Base-by-base conservation (phyloP, 768 basidiomycete genomes). In the Tricholoma saponaceum region DNA sequence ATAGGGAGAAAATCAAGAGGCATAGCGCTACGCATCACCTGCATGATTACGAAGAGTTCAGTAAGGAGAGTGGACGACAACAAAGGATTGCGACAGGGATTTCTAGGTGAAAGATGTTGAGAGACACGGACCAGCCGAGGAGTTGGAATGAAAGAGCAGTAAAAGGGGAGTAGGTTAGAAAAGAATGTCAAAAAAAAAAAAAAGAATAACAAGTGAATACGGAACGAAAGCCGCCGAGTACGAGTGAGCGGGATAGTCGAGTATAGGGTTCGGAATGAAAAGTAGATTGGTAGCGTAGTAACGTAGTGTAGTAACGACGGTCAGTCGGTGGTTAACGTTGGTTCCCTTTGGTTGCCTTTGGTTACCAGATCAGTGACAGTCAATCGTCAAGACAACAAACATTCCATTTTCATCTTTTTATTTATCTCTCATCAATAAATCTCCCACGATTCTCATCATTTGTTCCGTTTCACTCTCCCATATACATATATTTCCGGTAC, bases 401-500 rank as follows among this genome's bases (percentile, higher is more conserved):
- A 51, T 12, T 53, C 58, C n/a, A n/a, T 44, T 50, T 60, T 59
- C 55, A 16, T 43, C 47, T 44, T 51, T 49, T 57, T 32, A 59
- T 60, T 37, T 59, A 60, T 60, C 49, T 35, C 18, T n/a, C n/a
- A n/a, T n/a, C n/a, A n/a, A n/a, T n/a, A 1, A n/a, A 9, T 58
- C 55, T 60, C 58, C 58, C 58, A 62, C 61, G 60, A 33, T 60
- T 49, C n/a, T 35, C 57, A 60, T 60, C 56, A 46, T 18, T 26
- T 14, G 51, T 47, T 44, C 32, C 54, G 56, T 54, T 55, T 61
- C 60, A 63, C 39, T 59, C 70, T 52, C 78, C 82, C 70, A 86
- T 77, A 69, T 83, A 92, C 92, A 96, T 93, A 71, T 84, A 85
- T 69, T 76, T 70, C 65, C 76, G 76, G 72, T 92, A 95, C 70